A percentile compares a stretch with the other conserved stretches of the same genome.
These are phyloP conservation scores for Lactuca sativa DNA, from an alignment of 129 eudicot species.

Conservation along the genomic window DNA sequence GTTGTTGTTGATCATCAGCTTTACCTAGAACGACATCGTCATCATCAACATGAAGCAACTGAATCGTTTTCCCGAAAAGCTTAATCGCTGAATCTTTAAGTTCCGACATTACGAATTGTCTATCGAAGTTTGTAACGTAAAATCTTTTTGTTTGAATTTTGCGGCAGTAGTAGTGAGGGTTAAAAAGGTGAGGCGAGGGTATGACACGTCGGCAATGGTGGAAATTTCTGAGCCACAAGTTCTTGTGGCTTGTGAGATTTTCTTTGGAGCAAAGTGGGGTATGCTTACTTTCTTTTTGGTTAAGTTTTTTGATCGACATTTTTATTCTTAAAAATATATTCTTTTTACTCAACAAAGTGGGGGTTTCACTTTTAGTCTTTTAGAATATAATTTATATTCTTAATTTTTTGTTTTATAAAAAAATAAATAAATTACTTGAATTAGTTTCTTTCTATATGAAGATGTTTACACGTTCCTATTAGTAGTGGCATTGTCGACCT, in stretches of 20 bases:
- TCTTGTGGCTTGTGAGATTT: conserved; percentile 37
- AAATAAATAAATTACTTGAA: too few relatives aligned
- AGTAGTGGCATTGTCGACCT: too few relatives aligned
- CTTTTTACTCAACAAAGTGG: background rate
- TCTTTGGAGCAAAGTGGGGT: conserved; percentile 34
- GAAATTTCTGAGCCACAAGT: conserved; percentile 38
- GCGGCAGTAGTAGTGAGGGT: conserved; percentile 26
- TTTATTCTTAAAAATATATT: conserved; percentile 15
- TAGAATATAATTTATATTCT: too few relatives aligned
- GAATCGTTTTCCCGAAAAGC: conserved; percentile 57
- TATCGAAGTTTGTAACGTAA: conserved; percentile 21
- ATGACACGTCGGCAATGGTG: conserved; percentile 33
- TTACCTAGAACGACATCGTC: background rate
- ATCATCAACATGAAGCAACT: conserved; percentile 25
- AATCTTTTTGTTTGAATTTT: conserved; percentile 8
- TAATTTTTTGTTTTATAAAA: too few relatives aligned
- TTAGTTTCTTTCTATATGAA: too few relatives aligned
- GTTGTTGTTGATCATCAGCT: conserved; percentile 1
- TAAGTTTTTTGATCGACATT: conserved; percentile 18
- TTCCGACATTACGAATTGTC: conserved; percentile 32
- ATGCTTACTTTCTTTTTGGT: conserved; percentile 26
- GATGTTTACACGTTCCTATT: too few relatives aligned
- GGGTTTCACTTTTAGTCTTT: background rate
- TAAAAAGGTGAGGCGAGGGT: conserved; percentile 34
- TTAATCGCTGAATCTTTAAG: conserved; percentile 47